Evolutionary conservation across 164 flowering plant species (phyloP).

Genomic region (Aristolochia contorta): DNA sequence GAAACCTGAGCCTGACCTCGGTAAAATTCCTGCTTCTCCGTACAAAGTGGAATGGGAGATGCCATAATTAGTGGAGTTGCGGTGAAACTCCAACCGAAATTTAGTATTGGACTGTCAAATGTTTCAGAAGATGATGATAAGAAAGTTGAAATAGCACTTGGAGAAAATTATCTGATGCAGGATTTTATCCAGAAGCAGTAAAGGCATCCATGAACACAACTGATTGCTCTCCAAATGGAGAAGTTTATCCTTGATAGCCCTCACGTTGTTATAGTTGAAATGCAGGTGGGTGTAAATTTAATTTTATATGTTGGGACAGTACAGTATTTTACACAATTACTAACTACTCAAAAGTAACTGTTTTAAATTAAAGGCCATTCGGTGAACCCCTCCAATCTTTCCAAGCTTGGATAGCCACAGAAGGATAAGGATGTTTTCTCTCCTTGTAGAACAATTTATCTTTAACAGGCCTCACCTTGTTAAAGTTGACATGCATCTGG

Average conservation of each 20-base stretch:
- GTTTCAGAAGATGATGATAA: constrained; percentile 72
- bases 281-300: too few species aligned
- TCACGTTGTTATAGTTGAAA: constrained; percentile 82
- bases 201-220: constrained; percentile 99
- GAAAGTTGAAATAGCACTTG: constrained; percentile 84
- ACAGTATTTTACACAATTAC: too few species aligned
- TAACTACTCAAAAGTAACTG: too few species aligned
- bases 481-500: too few species aligned
- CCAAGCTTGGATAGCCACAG: too few species aligned
- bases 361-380: too few species aligned
- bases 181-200: constrained; percentile 80
- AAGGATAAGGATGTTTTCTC: too few species aligned
- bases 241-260: constrained; percentile 80
- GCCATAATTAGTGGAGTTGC: constrained; percentile 90
- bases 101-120: constrained; percentile 85
- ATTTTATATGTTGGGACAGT: too few species aligned
- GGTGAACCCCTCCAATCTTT: too few species aligned
- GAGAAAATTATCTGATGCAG: constrained; percentile 65
- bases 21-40: constrained; percentile 97
- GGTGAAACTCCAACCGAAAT: constrained; percentile 95
- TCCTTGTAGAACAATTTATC: too few species aligned
- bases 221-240: constrained; percentile 83
- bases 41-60: constrained; percentile 93
- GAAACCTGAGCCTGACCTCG: constrained; percentile 92
- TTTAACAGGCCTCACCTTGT: too few species aligned